Conservation (phyloP, 306 rosid genomes). For the Trifolium pratense region DNA sequence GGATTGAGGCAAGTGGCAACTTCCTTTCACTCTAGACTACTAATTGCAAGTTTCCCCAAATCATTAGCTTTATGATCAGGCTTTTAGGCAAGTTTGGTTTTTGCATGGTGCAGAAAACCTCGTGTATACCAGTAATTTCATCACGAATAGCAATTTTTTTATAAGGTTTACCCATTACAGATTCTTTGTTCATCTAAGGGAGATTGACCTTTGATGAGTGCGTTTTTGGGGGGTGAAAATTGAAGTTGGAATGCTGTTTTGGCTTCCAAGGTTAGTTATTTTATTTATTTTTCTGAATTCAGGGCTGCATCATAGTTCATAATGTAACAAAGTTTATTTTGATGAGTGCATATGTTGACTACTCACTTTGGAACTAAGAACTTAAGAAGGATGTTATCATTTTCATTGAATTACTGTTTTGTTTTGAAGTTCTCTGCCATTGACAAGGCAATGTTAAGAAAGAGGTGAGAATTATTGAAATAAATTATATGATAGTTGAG, state of each 20-base stretch:
- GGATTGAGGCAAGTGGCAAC: conserved; percentile 3
- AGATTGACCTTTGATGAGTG: background rate
- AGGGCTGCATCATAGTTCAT: background rate
- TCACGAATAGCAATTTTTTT: conserved; percentile 1
- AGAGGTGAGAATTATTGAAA: too few species aligned
- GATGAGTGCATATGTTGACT: background rate
- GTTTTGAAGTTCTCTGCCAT: background rate
- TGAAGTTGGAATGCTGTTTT: background rate
- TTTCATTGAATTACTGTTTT: conserved; percentile 21
- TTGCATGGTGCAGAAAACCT: conserved; percentile 14
- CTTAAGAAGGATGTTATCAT: background rate
- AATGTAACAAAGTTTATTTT: background rate
- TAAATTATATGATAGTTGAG: too few species aligned
- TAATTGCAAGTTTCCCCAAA: conserved; percentile 1
- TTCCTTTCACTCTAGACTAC: background rate
- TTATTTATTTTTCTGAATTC: background rate
- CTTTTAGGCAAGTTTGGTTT: conserved; percentile 6
- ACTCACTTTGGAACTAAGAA: conserved; percentile 8
- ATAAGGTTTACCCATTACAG: background rate
- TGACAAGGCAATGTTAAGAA: background rate
- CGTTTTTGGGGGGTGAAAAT: background rate
- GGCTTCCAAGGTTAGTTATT: background rate
- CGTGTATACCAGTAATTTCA: conserved; percentile 3
- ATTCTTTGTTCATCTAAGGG: background rate
- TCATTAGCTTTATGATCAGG: background rate